Evolutionary conservation across 768 basidiomycete genomes (phyloP), one percentile per base, ranked within the genome.

Genomic region (Hericium erinaceus): DNA sequence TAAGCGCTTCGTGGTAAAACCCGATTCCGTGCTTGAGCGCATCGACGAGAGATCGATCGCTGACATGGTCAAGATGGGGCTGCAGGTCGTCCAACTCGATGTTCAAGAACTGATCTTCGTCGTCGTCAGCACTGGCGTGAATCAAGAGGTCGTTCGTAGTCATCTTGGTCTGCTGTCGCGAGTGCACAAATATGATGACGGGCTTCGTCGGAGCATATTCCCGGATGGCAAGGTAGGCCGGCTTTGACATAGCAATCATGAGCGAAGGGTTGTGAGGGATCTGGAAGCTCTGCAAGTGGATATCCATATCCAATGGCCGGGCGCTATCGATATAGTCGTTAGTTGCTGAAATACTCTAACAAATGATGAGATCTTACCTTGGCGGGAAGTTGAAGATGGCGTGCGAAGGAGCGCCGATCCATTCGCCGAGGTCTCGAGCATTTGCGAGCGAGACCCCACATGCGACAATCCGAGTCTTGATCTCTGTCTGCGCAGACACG

Each of bases 211-310:
- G 80, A 0, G 97, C 86, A 62, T 93, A 85, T 67, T 99, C 95
- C 48, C 85, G 75, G 59, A 98, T 88, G 33, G 95, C 86, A 7
- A 98, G 81, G 69, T 98, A 98, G 0, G 95, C 91, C 0, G 97
- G 97, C 68, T 98, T 98, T 9, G 95, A 94, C 97, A 99, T 98
- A 48, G 94, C 82, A 59, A 98, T 92, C 95, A 99, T 98, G 44
- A 99, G 76, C 0, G 94, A 97, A 0, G 97, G 94, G 83, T 95
- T 97, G 67, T 98, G 97, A n/a, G 94, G 92, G 49, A 94, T 91
- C 26, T 82, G 82, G 76, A 97, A 99, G 44, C 90, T 93, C 66
- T 99, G 97, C 8, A 99, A 74, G 67, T 98, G 95, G 51, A 99
- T 94, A 58, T 98, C 93, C 85, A 99, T 89, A 62, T 97, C 94